Evolutionary conservation across 768 basidiomycete genomes (phyloP), one percentile per base, ranked within the genome.

Genomic region (Rhodotorula paludigena): DNA sequence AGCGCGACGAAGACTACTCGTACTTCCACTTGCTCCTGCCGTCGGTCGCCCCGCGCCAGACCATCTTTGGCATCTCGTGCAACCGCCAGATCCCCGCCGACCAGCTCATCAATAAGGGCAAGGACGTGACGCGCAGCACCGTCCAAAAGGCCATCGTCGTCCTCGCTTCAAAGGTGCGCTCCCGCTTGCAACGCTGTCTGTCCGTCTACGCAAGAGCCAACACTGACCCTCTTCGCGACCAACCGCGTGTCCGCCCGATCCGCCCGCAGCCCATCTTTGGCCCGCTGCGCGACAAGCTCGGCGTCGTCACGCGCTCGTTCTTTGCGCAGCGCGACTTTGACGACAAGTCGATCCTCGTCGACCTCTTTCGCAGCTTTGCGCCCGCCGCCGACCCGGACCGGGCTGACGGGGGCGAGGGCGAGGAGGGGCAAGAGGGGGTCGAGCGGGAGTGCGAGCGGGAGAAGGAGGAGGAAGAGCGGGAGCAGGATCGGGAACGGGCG

Each of bases 131-230:
- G 9, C 86, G 96, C 23, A 91, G 89, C 9, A 98, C 88, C 15
- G 96, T 99, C 0, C 96, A 99, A 78, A 99, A 98, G 77, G 93
- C 96, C 0, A 90, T 99, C 6, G 91, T 98, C 0, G 89, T 99
- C 5, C 82, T 99, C 42, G 92, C 91, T 7, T 77, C 77, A 28
- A 78, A 80, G 66, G 80, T 79, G 47, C 62, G 77, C 48, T 14
- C 36, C 32, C 28, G 7, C 10, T n/a, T n/a, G n/a, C n/a, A n/a
- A n/a, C n/a, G n/a, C n/a, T n/a, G n/a, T n/a, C n/a, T n/a, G n/a
- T n/a, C n/a, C n/a, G n/a, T n/a, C n/a, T n/a, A n/a, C n/a, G n/a
- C n/a, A n/a, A n/a, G n/a, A n/a, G n/a, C n/a, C n/a, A n/a, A n/a
- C n/a, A n/a, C n/a, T n/a, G n/a, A n/a, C n/a, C n/a, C n/a, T n/a